Percentiles rank a stretch among this genome's conserved stretches.
Evolutionary conservation across 352 stramenopile species (phyloP).

Genomic region (Phytophthora aleatoria): DNA sequence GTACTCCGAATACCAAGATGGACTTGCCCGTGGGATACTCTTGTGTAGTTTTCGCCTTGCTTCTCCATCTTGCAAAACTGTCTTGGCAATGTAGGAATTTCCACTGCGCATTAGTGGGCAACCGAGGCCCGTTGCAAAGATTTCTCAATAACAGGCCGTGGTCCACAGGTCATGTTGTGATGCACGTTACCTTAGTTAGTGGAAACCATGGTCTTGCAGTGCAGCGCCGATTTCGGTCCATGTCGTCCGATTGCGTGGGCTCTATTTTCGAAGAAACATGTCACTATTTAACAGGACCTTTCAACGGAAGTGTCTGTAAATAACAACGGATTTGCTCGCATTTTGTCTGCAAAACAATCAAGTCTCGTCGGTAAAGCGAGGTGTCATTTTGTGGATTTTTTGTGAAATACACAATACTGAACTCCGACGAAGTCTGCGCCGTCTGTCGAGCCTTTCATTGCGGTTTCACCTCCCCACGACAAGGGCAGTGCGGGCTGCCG

Average conservation of each 20-base stretch:
- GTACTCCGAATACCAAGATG: constrained; percentile 7
- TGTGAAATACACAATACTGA: constrained; percentile 24
- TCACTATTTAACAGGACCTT: neutral
- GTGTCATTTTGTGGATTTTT: constrained; percentile 34
- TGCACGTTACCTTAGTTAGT: neutral
- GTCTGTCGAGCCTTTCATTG: constrained; percentile 36
- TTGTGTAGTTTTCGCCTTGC: neutral
- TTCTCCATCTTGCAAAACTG: constrained; percentile 11
- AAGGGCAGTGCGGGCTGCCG: neutral
- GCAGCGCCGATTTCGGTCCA: constrained; percentile 21
- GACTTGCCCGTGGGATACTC: constrained; percentile 3
- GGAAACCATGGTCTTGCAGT: constrained; percentile 12
- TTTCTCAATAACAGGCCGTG: constrained; percentile 1
- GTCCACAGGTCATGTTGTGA: constrained; percentile 1
- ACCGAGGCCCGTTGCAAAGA: neutral
- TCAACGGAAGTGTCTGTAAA: constrained; percentile 1
- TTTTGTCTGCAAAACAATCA: too few species aligned
- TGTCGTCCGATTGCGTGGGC: constrained; percentile 20
- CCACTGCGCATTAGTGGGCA: constrained; percentile 9
- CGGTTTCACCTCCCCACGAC: constrained; percentile 24
- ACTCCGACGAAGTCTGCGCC: constrained; percentile 12
- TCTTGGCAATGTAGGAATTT: constrained; percentile 14
- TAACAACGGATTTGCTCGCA: too few species aligned
- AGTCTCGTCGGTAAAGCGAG: constrained; percentile 20
- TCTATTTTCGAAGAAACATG: constrained; percentile 27